Percentiles rank a stretch among this genome's conserved stretches.
Conservation (phyloP, 768 basidiomycete genomes). For the Trametes gibbosa region DNA sequence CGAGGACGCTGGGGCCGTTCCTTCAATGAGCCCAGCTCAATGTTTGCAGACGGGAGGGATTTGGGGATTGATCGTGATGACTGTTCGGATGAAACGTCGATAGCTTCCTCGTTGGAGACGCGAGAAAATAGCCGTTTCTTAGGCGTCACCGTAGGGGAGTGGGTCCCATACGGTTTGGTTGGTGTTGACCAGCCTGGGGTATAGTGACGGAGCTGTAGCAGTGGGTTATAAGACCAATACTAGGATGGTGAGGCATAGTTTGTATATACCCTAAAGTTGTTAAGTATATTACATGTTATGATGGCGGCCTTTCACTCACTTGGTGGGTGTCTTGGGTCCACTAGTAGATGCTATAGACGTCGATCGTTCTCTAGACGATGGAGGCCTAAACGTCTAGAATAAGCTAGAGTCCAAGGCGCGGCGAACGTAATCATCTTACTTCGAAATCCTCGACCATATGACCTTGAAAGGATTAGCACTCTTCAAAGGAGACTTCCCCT, state of each 20-base stretch:
- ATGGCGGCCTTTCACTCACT: slow-evolving; percentile 1
- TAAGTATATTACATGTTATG: too few species aligned
- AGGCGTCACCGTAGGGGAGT: slow-evolving; percentile 1
- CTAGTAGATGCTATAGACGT: slow-evolving; percentile 1
- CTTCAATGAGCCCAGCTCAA: not conserved
- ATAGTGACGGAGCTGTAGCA: not conserved
- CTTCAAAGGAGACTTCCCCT: slow-evolving; percentile 4
- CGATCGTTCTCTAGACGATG: slow-evolving; percentile 8
- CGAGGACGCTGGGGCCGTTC: not conserved
- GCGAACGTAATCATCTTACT: not conserved
- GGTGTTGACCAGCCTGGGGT: slow-evolving; percentile 2
- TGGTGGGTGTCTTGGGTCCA: slow-evolving; percentile 7
- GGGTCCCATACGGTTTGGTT: not conserved
- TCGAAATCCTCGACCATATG: slow-evolving; percentile 17
- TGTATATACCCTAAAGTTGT: too few species aligned
- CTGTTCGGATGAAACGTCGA: not conserved
- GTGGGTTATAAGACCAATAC: not conserved
- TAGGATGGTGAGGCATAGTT: too few species aligned
- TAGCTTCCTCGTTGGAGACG: not conserved
- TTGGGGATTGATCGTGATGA: slow-evolving; percentile 4
- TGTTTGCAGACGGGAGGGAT: not conserved
- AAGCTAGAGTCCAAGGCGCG: too few species aligned
- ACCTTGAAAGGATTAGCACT: slow-evolving; percentile 17
- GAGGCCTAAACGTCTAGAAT: not conserved
- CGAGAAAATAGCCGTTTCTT: slow-evolving; percentile 1